Conservation (phyloP, 495 filamentous ascomycete species). For the Lepraria neglecta region DNA sequence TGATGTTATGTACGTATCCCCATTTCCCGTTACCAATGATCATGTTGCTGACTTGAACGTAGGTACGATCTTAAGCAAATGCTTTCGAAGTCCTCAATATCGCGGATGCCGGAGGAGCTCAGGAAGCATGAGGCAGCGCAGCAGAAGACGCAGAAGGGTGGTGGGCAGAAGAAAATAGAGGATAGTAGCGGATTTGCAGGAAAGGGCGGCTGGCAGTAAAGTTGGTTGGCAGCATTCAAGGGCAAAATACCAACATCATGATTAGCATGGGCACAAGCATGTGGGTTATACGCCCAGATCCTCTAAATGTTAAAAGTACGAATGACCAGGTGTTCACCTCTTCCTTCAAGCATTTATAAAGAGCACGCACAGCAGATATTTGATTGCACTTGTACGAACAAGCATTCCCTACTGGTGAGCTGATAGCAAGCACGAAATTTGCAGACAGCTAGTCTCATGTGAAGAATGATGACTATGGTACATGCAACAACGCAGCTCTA, state of each 20-base stretch:
- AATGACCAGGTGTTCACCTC: too few relatives aligned
- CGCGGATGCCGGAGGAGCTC: constrained; percentile 86
- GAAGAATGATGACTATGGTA: neutral
- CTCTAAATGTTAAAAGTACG: too few relatives aligned
- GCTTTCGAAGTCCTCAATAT: constrained; percentile 85
- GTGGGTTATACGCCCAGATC: too few relatives aligned
- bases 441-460: neutral
- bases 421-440: neutral
- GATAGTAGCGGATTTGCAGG: constrained; percentile 55
- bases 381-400: constrained; percentile 1
- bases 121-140: constrained; percentile 92
- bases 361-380: neutral
- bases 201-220: constrained; percentile 46
- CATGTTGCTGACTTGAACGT: constrained; percentile 24
- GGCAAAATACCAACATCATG: too few relatives aligned
- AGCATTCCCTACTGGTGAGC: neutral
- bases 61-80: constrained; percentile 89
- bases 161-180: constrained; percentile 54
- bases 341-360: too few relatives aligned
- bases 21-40: neutral
- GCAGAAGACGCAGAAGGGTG: constrained; percentile 59
- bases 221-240: neutral
- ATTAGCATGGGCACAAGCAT: too few relatives aligned
- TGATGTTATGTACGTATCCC: constrained; percentile 72
- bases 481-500: constrained; percentile 1